These are phyloP conservation scores for Anethum foeniculum DNA, from an alignment of 140 eudicot genomes.

Conservation along the genomic window DNA sequence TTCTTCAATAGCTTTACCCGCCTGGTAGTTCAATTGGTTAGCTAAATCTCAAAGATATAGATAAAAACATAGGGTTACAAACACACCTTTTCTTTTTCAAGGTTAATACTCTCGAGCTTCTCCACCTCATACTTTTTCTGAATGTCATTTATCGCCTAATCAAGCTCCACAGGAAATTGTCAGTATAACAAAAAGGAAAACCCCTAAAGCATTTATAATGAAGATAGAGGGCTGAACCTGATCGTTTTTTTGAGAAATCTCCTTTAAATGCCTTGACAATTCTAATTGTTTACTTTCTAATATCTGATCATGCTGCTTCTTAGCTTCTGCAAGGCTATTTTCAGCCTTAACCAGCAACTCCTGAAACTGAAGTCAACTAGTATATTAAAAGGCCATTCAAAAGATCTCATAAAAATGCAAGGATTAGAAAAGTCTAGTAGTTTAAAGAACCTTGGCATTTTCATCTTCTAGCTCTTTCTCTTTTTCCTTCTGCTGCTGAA, in stretches of 20 bases:
- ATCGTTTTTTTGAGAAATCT: slow-evolving; percentile 86
- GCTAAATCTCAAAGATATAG: slow-evolving; percentile 4
- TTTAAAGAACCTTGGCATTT: slow-evolving; percentile 49
- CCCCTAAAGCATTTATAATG: slow-evolving; percentile 2
- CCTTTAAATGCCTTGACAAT: slow-evolving; percentile 87
- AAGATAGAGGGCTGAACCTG: slow-evolving; percentile 42
- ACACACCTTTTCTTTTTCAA: slow-evolving; percentile 84
- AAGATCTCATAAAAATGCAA: background rate
- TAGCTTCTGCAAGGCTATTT: slow-evolving; percentile 64
- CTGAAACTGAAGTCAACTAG: slow-evolving; percentile 42
- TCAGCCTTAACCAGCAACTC: slow-evolving; percentile 52
- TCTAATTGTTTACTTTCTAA: slow-evolving; percentile 77
- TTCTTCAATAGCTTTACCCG: slow-evolving; percentile 49
- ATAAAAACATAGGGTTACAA: slow-evolving; percentile 5
- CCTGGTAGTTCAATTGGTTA: slow-evolving; percentile 38
- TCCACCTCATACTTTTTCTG: slow-evolving; percentile 82
- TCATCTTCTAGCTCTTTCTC: slow-evolving; percentile 70
- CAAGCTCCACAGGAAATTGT: slow-evolving; percentile 15
- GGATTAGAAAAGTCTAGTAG: background rate
- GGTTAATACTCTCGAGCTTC: slow-evolving; percentile 58
- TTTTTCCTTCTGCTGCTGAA: slow-evolving; percentile 45
- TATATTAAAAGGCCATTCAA: slow-evolving; percentile 3
- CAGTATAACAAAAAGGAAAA: slow-evolving; percentile 12
- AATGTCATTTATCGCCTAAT: slow-evolving; percentile 85
- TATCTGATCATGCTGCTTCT: slow-evolving; percentile 71